Evolutionary conservation across 2,329 filamentous ascomycete species (phyloP), one percentile per base, ranked within the genome.

Genomic region (Septoria linicola): DNA sequence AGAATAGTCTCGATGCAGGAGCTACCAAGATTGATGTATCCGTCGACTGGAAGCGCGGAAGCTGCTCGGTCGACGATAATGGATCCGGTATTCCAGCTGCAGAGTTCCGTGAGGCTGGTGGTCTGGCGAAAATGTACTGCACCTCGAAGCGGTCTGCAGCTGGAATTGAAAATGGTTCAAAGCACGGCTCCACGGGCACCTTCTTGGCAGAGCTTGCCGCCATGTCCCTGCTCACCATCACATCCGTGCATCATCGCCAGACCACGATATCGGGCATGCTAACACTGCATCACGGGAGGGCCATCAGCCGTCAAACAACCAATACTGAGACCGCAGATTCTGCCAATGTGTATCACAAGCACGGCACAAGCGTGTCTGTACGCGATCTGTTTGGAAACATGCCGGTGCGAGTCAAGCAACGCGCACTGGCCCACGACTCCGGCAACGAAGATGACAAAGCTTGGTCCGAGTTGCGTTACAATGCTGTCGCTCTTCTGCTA

Each of bases 331-430:
- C 23, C 8, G 14, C 37, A 20, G 19, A 21, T 16, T 34, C 49
- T 34, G 30, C 51, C 5, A 31, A 25, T 10, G 2, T 48, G 4
- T 45, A 49, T n/a, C 41, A 19, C n/a, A 41, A 41, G 16, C 34
- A 39, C 30, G 92, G 92, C 3, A 96, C 91, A 0, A 80, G 82
- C 21, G 83, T 92, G 1, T 79, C 78, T 0, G 85, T 95, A 4
- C 81, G 84, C 49, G 85, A 96, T 66, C 74, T 96, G 1, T 97
- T 96, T 70, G 90, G 91, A 0, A 87, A 84, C 52, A 88, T 96
- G 81, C 90, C 92, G 0, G 92, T 96, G 10, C 83, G 92, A 11
- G 85, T 95, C 20, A 95, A 93, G 66, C 87, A 90, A 61, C 80
- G 90, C 56, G 80, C 80, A 0, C 60, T 82, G 2, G 71, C 57